phyloP scores from a whole-genome alignment of 306 rosid genomes.

The Abrus pulchellus region DNA sequence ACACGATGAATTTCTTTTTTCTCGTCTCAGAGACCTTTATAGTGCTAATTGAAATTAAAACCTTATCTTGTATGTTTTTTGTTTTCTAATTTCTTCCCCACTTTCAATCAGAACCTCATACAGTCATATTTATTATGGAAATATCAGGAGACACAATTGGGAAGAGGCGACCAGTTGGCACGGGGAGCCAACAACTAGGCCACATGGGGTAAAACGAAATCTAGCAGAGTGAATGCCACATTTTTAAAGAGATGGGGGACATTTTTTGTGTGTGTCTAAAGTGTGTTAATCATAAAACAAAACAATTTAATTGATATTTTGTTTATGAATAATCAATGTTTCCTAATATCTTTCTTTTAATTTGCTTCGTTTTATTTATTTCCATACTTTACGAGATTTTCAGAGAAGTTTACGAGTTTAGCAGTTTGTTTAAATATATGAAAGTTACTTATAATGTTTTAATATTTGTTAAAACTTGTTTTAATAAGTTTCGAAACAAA shows the following conservation, averaged over 20 bases:
- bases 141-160: constrained; percentile 22
- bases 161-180: constrained; percentile 59
- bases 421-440: too few relatives aligned
- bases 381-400: neutral
- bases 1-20: neutral
- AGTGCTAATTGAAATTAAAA: too few relatives aligned
- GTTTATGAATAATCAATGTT: neutral
- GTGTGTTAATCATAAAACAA: neutral
- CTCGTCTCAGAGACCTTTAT: too few relatives aligned
- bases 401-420: neutral
- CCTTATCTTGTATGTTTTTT: too few relatives aligned
- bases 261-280: neutral
- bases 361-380: neutral
- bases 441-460: too few relatives aligned
- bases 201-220: constrained; percentile 31
- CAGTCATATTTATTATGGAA: neutral
- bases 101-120: neutral
- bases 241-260: neutral
- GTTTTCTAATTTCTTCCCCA: too few relatives aligned
- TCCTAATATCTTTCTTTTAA: neutral
- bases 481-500: too few relatives aligned
- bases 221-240: neutral
- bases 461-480: too few relatives aligned
- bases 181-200: constrained; percentile 2
- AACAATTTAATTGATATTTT: neutral